Conservation (phyloP, 2,329 filamentous ascomycete species). For the Thielaviopsis ethacetica region DNA sequence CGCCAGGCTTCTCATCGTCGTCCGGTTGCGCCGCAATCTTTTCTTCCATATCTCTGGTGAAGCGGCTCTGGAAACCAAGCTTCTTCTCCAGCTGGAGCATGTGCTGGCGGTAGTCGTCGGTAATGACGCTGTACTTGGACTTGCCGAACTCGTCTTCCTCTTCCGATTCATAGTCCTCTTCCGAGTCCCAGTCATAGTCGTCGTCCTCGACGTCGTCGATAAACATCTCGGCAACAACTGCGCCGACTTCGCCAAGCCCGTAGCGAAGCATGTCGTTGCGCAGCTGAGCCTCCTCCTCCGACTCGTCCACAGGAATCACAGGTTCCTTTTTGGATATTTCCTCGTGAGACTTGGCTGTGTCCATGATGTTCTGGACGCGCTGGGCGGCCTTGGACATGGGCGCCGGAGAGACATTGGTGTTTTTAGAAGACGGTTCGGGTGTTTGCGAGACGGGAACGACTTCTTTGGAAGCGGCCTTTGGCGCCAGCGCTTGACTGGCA, state of each 20-base stretch:
- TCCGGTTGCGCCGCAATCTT: conserved; percentile 27
- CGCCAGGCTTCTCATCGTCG: conserved; percentile 22
- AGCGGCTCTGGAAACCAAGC: conserved; percentile 42
- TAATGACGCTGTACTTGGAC: conserved; percentile 48
- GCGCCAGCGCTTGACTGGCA: conserved; percentile 21
- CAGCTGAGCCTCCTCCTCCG: conserved; percentile 61
- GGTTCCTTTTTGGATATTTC: conserved; percentile 25
- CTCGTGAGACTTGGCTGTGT: conserved; percentile 38
- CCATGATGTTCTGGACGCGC: conserved; percentile 40
- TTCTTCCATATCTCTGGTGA: conserved; percentile 30
- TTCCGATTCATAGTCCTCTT: conserved; percentile 32
- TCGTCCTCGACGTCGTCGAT: conserved; percentile 38
- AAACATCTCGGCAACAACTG: conserved; percentile 84
- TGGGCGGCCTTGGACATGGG: conserved; percentile 22
- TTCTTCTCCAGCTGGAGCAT: conserved; percentile 78
- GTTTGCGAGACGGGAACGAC: conserved; percentile 14
- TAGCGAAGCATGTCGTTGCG: conserved; percentile 85
- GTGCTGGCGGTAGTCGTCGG: conserved; percentile 57
- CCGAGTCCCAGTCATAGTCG: conserved; percentile 37
- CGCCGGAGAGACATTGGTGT: conserved; percentile 34
- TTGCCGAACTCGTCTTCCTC: conserved; percentile 65
- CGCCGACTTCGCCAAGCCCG: conserved; percentile 71
- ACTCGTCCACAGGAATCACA: conserved; percentile 57
- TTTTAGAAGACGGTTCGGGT: conserved; percentile 45
- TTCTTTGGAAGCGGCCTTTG: conserved; percentile 17